phyloP scores from a whole-genome alignment of 805 yeast species.

The Hanseniaspora hatyaiensis region DNA sequence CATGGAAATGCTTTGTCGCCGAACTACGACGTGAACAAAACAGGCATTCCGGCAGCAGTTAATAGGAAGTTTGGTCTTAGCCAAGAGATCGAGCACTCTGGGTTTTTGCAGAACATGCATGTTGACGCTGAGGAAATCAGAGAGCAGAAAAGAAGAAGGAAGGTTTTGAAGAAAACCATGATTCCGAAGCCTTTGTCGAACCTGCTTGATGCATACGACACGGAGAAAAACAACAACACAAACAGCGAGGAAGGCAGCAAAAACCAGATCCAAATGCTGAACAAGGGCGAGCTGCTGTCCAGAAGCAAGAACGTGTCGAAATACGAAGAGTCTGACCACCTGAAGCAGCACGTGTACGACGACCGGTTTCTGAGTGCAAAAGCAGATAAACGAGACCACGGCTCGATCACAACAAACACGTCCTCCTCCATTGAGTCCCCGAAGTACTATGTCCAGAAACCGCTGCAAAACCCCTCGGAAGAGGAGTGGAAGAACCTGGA shows the following conservation, averaged over 20 bases:
- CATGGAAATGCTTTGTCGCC: not conserved
- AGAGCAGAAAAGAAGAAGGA: slow-evolving; percentile 38
- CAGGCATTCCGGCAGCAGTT: slow-evolving; percentile 52
- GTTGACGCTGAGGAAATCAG: slow-evolving; percentile 36
- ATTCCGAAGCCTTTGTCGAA: slow-evolving; percentile 47
- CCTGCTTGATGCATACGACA: slow-evolving; percentile 34
- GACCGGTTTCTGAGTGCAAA: slow-evolving; percentile 1
- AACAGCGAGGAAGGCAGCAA: not conserved
- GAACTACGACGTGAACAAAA: slow-evolving; percentile 18
- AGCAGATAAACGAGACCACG: not conserved
- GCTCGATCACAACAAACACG: not conserved
- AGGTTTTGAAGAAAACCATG: slow-evolving; percentile 39
- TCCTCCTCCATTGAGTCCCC: slow-evolving; percentile 11
- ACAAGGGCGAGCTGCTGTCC: not conserved
- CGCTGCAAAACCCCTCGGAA: slow-evolving; percentile 23
- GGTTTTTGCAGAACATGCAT: slow-evolving; percentile 32
- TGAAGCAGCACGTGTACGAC: slow-evolving; percentile 13
- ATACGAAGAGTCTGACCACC: slow-evolving; percentile 9
- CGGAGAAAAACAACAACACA: slow-evolving; percentile 18
- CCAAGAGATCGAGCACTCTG: slow-evolving; percentile 27
- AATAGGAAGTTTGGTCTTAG: slow-evolving; percentile 34
- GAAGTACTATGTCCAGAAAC: slow-evolving; percentile 27
- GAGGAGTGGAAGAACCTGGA: slow-evolving; percentile 29
- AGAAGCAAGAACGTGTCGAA: not conserved
- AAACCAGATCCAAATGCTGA: not conserved